A percentile compares a stretch with the other conserved stretches of the same genome.
phyloP scores from a whole-genome alignment of 2,329 filamentous ascomycete species.

The Zymoseptoria brevis region DNA sequence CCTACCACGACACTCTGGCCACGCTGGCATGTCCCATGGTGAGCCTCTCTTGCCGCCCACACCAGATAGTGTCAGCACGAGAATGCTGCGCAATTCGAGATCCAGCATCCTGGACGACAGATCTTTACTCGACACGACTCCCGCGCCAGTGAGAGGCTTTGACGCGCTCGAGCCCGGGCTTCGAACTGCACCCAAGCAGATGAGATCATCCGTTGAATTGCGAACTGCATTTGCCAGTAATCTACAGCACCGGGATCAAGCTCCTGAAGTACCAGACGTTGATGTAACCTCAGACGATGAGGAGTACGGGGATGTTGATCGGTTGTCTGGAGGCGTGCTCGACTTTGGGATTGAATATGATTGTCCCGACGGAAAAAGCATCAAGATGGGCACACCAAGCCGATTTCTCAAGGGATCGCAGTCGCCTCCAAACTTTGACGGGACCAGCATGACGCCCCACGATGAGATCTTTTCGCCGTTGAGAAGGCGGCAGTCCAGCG shows the following conservation, averaged over 20 bases:
- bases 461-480: slow-evolving; percentile 4
- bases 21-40: slow-evolving; percentile 20
- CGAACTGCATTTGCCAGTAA: slow-evolving; percentile 20
- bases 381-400: slow-evolving; percentile 29
- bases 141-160: slow-evolving; percentile 16
- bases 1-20: slow-evolving; percentile 11
- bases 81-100: slow-evolving; percentile 26
- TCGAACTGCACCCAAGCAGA: slow-evolving; percentile 22
- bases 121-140: slow-evolving; percentile 19
- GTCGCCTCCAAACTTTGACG: slow-evolving; percentile 18
- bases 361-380: slow-evolving; percentile 29
- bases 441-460: slow-evolving; percentile 12
- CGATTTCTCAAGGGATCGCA: slow-evolving; percentile 27
- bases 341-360: slow-evolving; percentile 20
- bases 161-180: slow-evolving; percentile 15
- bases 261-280: slow-evolving; percentile 6
- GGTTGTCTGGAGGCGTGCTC: slow-evolving; percentile 11
- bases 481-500: slow-evolving; percentile 21
- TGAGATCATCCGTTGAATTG: slow-evolving; percentile 26
- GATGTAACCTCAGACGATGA: slow-evolving; percentile 15
- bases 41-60: slow-evolving; percentile 27
- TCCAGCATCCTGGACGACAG: slow-evolving; percentile 22
- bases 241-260: slow-evolving; percentile 14
- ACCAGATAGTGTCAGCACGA: slow-evolving; percentile 28
- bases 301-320: slow-evolving; percentile 5